Base-by-base conservation (phyloP, 768 basidiomycete species). In the Lanmaoa pseudosensibilis region DNA sequence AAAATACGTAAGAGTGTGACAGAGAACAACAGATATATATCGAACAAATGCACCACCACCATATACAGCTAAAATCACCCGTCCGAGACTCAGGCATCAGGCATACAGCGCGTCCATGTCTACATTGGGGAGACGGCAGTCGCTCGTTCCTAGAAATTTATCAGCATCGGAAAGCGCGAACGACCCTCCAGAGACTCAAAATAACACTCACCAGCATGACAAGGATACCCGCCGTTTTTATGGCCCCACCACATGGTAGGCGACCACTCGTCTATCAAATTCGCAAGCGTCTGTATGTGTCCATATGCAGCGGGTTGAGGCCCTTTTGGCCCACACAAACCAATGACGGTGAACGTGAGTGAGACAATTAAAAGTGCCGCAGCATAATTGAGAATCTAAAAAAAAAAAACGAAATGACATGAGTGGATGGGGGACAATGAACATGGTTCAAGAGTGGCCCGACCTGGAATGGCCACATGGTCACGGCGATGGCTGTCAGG, bases 211-310 rank as follows among this genome's bases (percentile, higher is more conserved):
- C 70, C 70, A 1, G 68, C 66, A 54, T 62, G 66, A 44, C 32
- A 45, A 0, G 52, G 44, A 23, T 19, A 50, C 34, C 59, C 55
- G 13, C 15, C 33, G 1, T 43, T 40, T n/a, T 70, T 72, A 21
- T 62, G 59, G 18, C 66, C 70, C 65, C 70, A 72, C 69, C 70
- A 66, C 59, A 72, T 68, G 8, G 55, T 67, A 1, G 63, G 54
- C n/a, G 69, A 69, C 74, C 74, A 70, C n/a, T 75, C 71, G 52
- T 75, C 74, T 36, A 73, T 61, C 53, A 73, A 53, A 46, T 73
- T 71, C 3, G 66, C 70, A 16, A 75, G 63, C 16, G 69, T 75
- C 45, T 73, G 68, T 2, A 74, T 47, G 21, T 74, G 71, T 3
- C 73, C 71, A 27, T 74, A 75, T n/a, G 68, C 59, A 5, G 65